phyloP scores from a whole-genome alignment of 1,284 basidiomycete genomes.

The Pulchroboletus neoregius region DNA sequence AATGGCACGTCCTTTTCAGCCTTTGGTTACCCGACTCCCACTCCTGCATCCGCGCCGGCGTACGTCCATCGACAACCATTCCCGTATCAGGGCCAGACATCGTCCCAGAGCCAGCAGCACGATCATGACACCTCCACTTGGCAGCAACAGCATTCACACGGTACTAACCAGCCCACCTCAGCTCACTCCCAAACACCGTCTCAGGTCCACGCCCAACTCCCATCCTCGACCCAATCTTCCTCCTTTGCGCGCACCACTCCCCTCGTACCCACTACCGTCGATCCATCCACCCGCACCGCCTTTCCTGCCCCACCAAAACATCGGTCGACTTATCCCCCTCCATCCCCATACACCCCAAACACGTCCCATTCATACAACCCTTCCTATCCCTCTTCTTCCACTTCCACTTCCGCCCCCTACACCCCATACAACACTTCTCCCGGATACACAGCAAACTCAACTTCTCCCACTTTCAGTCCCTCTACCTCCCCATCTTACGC shows the following conservation, averaged over 20 bases:
- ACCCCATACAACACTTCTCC: constrained; percentile 25
- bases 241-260: constrained; percentile 31
- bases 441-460: constrained; percentile 17
- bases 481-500: constrained; percentile 22
- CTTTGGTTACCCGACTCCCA: constrained; percentile 28
- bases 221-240: constrained; percentile 14
- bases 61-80: constrained; percentile 30
- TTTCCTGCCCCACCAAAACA: constrained; percentile 26
- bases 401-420: constrained; percentile 19
- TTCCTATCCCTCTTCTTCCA: constrained; percentile 18
- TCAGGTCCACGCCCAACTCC: constrained; percentile 24
- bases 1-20: constrained; percentile 25
- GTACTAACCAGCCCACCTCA: constrained; percentile 14
- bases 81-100: constrained; percentile 22
- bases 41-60: constrained; percentile 24
- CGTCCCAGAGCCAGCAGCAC: constrained; percentile 35
- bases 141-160: constrained; percentile 28
- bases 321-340: constrained; percentile 18
- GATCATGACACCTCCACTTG: constrained; percentile 24
- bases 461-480: constrained; percentile 27
- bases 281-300: constrained; percentile 26
- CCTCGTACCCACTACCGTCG: constrained; percentile 37
- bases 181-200: constrained; percentile 22
- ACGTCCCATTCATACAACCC: constrained; percentile 17
- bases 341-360: constrained; percentile 25